Conservation (phyloP, 192 early-diverging fungal species). For the Backusella parvicylindrica region DNA sequence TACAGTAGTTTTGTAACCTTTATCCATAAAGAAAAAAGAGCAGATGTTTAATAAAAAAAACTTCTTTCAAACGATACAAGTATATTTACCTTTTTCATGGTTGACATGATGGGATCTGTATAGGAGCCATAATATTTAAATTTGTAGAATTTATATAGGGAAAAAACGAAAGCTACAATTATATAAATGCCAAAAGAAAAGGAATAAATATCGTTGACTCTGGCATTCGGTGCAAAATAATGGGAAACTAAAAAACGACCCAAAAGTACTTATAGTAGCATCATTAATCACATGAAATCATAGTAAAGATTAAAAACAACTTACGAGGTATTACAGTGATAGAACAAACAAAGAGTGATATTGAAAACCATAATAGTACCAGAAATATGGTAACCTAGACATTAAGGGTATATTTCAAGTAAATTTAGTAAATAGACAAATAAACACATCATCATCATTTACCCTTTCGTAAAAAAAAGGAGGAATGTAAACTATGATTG, state of each 20-base stretch:
- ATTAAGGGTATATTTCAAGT: neutral
- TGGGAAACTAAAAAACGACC: slow-evolving; percentile 50
- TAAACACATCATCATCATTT: neutral
- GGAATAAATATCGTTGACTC: slow-evolving; percentile 77
- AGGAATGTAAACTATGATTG: slow-evolving; percentile 83
- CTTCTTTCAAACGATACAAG: neutral
- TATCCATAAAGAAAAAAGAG: neutral
- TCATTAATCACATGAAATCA: neutral
- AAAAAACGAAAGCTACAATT: slow-evolving; percentile 17
- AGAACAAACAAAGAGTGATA: slow-evolving; percentile 45
- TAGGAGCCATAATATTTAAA: neutral
- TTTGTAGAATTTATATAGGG: neutral
- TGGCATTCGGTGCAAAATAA: slow-evolving; percentile 44
- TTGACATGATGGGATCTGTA: neutral
- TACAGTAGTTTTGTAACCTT: slow-evolving; percentile 43
- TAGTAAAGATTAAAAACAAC: slow-evolving; percentile 11
- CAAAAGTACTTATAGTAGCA: slow-evolving; percentile 43
- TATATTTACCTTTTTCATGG: neutral
- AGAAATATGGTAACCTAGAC: slow-evolving; percentile 40
- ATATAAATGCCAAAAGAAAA: slow-evolving; percentile 68
- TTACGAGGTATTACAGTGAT: slow-evolving; percentile 45
- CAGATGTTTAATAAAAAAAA: neutral
- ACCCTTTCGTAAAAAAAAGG: slow-evolving; percentile 60
- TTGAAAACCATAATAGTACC: slow-evolving; percentile 51
- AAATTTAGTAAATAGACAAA: neutral